Evolutionary conservation across 768 basidiomycete genomes (phyloP).

Genomic region (Termitomyces sp.): DNA sequence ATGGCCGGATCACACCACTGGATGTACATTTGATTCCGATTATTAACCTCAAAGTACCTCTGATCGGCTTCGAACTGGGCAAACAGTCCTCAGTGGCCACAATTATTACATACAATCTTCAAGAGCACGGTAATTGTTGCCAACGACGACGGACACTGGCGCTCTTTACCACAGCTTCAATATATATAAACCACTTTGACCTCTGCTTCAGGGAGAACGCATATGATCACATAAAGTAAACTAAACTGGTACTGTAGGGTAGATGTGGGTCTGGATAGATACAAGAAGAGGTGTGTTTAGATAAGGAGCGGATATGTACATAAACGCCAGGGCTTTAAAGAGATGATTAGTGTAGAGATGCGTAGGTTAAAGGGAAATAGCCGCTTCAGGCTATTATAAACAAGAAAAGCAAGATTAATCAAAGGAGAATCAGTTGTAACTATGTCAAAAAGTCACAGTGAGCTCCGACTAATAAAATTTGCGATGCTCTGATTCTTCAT

Average conservation of each 20-base stretch:
- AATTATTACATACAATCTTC: neutral
- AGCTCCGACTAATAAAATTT: conserved; percentile 33
- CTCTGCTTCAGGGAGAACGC: conserved; percentile 2
- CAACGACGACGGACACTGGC: neutral
- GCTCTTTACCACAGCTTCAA: neutral
- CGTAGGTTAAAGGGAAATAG: conserved; percentile 23
- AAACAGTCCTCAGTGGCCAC: neutral
- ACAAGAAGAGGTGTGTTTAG: conserved; percentile 15
- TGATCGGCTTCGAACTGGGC: neutral
- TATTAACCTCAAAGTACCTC: neutral
- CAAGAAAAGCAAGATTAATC: conserved; percentile 33
- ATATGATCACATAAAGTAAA: conserved; percentile 20
- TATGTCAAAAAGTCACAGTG: conserved; percentile 23
- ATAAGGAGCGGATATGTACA: conserved; percentile 24
- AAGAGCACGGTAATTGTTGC: neutral
- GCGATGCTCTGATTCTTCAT: conserved; percentile 38
- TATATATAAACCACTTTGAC: neutral
- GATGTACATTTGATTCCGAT: neutral
- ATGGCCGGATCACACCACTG: neutral
- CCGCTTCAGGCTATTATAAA: conserved; percentile 30
- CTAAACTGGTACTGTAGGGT: conserved; percentile 18
- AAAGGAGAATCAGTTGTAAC: conserved; percentile 32
- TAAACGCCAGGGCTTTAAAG: conserved; percentile 28
- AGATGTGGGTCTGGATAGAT: conserved; percentile 15
- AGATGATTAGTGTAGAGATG: conserved; percentile 27